Conservation (phyloP, 2,329 filamentous ascomycete genomes). For the Talaromyces sp. region DNA sequence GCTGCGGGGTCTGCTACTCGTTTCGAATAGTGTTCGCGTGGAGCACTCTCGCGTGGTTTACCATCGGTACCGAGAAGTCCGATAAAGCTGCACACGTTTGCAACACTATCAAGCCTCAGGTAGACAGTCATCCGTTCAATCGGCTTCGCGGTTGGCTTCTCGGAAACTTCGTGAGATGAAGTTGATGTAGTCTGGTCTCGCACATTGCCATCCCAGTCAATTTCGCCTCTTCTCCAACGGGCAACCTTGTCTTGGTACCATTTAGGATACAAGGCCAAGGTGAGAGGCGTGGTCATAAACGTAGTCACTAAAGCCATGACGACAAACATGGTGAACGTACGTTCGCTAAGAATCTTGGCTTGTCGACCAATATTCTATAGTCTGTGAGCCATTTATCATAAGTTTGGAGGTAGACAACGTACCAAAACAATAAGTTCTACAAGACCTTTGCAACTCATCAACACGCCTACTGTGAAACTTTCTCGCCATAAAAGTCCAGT, state of each 20-base stretch:
- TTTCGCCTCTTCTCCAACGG: conserved; percentile 76
- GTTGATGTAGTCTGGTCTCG: conserved; percentile 25
- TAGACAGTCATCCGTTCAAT: conserved; percentile 72
- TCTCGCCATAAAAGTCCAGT: conserved; percentile 86
- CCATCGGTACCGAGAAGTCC: conserved; percentile 66
- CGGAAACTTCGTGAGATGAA: conserved; percentile 23
- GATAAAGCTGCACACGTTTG: conserved; percentile 77
- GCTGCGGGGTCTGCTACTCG: conserved; percentile 5
- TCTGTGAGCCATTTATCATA: neutral
- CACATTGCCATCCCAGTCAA: conserved; percentile 75
- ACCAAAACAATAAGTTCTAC: conserved; percentile 94
- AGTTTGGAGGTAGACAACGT: conserved; percentile 33
- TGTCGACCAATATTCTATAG: conserved; percentile 72
- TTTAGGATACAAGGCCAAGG: conserved; percentile 68
- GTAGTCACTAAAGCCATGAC: conserved; percentile 90
- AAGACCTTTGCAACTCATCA: conserved; percentile 97
- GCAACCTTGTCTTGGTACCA: conserved; percentile 73
- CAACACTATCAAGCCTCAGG: conserved; percentile 78
- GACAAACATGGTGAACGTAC: conserved; percentile 90
- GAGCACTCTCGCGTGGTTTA: conserved; percentile 30
- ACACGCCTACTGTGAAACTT: conserved; percentile 76
- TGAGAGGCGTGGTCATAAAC: conserved; percentile 76
- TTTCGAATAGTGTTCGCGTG: conserved; percentile 35
- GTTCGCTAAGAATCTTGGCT: conserved; percentile 72
- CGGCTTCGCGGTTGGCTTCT: conserved; percentile 45